Evolutionary conservation across 208 protist species (phyloP).

Genomic region (Leishmania lainsoni): DNA sequence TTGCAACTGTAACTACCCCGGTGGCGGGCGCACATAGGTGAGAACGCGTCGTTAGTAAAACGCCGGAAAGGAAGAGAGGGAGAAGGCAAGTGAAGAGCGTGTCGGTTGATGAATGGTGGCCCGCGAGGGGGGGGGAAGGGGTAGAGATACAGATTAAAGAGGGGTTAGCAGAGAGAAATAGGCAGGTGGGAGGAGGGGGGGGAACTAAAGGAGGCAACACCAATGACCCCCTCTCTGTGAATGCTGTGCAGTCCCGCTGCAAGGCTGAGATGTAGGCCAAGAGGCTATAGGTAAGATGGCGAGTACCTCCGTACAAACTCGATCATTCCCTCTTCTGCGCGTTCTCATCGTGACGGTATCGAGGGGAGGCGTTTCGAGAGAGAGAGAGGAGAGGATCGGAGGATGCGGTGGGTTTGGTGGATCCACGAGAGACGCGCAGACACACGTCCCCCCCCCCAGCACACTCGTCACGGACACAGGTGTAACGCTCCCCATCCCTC

Average conservation of each 20-base stretch:
- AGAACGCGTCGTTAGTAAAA: too few relatives aligned
- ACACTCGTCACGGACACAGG: too few relatives aligned
- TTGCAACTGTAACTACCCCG: not conserved
- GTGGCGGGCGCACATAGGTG: not conserved
- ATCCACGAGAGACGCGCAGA: not conserved
- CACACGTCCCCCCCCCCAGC: not conserved
- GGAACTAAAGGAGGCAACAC: not conserved
- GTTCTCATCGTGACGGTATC: not conserved
- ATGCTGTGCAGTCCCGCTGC: not conserved
- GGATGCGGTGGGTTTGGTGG: not conserved
- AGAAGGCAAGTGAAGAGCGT: not conserved
- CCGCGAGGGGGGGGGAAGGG: not conserved
- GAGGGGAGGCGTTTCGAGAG: not conserved
- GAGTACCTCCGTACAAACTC: not conserved
- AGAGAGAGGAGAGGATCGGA: not conserved
- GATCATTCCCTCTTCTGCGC: not conserved
- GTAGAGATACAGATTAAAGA: too few relatives aligned
- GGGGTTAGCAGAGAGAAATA: too few relatives aligned
- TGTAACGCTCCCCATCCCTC: not conserved
- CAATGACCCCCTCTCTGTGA: not conserved
- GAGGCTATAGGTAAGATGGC: not conserved
- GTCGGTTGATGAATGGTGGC: not conserved
- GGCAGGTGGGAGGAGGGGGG: not conserved
- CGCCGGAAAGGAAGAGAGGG: not conserved
- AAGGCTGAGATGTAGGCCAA: not conserved